Percentiles rank a stretch among this genome's conserved stretches.
Conservation (phyloP, 2,329 filamentous ascomycete species). For the Fusarium illudens region DNA sequence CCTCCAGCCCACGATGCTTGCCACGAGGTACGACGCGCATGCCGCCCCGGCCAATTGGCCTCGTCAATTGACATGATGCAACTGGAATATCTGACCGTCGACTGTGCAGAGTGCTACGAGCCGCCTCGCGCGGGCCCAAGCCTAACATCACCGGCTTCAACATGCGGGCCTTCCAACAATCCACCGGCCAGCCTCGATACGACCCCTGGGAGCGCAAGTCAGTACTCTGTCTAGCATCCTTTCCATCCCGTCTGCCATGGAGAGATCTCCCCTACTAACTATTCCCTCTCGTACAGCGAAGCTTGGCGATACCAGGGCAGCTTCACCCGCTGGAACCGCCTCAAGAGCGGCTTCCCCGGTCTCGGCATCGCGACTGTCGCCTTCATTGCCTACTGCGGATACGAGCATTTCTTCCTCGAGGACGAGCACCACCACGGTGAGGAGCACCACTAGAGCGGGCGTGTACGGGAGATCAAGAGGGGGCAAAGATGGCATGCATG, state of each 20-base stretch:
- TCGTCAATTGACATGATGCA: neutral
- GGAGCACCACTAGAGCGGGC: constrained; percentile 61
- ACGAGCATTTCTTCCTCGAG: constrained; percentile 86
- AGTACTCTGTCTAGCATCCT: constrained; percentile 48
- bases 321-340: constrained; percentile 89
- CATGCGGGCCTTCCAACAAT: constrained; percentile 78
- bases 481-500: constrained; percentile 18
- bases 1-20: constrained; percentile 48
- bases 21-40: constrained; percentile 48
- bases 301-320: constrained; percentile 92
- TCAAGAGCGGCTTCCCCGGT: constrained; percentile 86
- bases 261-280: constrained; percentile 9
- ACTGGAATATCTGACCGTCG: constrained; percentile 24
- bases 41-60: constrained; percentile 11
- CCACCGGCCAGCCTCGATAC: constrained; percentile 69
- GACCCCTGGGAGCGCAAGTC: constrained; percentile 74
- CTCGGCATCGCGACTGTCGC: constrained; percentile 92
- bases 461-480: constrained; percentile 20
- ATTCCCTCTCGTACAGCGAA: constrained; percentile 68
- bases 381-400: constrained; percentile 88
- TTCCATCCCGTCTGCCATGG: neutral
- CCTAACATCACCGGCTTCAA: constrained; percentile 93
- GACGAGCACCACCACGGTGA: constrained; percentile 70
- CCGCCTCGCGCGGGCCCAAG: constrained; percentile 61
- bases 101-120: constrained; percentile 56